phyloP scores from a whole-genome alignment of 129 eudicot genomes.

The Centella asiatica region DNA sequence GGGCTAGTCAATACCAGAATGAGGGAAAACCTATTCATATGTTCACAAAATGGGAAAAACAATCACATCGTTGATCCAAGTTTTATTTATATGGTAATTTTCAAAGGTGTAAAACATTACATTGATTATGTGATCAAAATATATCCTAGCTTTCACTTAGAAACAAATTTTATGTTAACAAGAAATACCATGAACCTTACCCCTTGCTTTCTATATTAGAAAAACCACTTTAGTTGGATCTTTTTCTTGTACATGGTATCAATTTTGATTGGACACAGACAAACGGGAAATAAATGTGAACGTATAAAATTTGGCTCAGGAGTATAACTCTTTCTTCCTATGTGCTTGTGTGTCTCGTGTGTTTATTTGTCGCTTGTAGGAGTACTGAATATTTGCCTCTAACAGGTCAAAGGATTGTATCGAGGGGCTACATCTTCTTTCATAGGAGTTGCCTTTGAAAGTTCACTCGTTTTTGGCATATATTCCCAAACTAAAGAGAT shows the following conservation, averaged over 20 bases:
- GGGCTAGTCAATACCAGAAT: not conserved
- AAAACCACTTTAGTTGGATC: not conserved
- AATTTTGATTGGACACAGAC: not conserved
- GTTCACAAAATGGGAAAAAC: not conserved
- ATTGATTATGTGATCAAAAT: too few relatives aligned
- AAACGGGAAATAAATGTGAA: not conserved
- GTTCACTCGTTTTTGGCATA: slow-evolving; percentile 85
- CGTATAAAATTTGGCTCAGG: too few relatives aligned
- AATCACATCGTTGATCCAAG: not conserved
- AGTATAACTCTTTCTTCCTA: not conserved
- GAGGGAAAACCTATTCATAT: not conserved
- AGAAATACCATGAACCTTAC: not conserved
- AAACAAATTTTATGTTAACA: not conserved
- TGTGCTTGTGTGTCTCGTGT: not conserved
- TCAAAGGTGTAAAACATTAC: too few relatives aligned
- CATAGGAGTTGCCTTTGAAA: slow-evolving; percentile 85
- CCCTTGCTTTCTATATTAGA: not conserved
- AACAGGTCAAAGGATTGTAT: slow-evolving; percentile 84
- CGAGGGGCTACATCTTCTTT: slow-evolving; percentile 94
- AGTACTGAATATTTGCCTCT: slow-evolving; percentile 7
- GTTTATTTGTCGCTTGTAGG: not conserved
- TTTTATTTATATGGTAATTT: too few relatives aligned
- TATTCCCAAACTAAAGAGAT: slow-evolving; percentile 86
- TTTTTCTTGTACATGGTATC: not conserved
- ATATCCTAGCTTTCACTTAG: not conserved